Base-by-base conservation (phyloP, 257 asterid species). In the Voacanga thouarsii region DNA sequence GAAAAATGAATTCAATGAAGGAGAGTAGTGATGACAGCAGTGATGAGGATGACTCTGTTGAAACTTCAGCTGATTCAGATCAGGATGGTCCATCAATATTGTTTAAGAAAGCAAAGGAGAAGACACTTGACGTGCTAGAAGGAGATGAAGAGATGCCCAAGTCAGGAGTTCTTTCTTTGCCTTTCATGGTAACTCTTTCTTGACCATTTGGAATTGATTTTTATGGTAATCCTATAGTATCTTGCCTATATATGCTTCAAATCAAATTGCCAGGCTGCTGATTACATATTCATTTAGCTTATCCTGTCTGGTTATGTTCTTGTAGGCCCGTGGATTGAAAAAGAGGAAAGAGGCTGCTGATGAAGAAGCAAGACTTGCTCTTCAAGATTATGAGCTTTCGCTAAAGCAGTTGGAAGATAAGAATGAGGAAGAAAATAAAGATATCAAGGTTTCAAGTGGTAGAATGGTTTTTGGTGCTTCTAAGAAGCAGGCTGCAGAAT, bases 21-120 rank as follows among this genome's bases (percentile, higher is more conserved):
- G 94, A 89, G 43, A 85, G 96, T 64, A 89, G 94, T 80, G 97
- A 90, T 77, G 99, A 91, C 75, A 91, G 92, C 86, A 93, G 96
- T 30, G 93, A 92, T 45, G 89, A 84, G 44, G 90, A 88, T 67
- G 96, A 88, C 81, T 75, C 87, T 81, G 99, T 85, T 80, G 92
- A 87, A 79, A 51, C 73, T 78, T 86, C 89, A 30, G 90, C 76
- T 59, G 85, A 80, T 78, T 89, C 94, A 11, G 94, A 88, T 63
- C 83, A 77, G 77, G 97, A 88, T 37, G 85, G 26, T 79, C 80
- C 75, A 2, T 79, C 88, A 26, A 88, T 83, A 77, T 51, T 92
- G 82, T 85, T 92, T 59, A 87, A 75, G 76, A 91, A 86, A 87
- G 98, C 97, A 61, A 92, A 89, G 83, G 86, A 89, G 82, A 93